Conservation (phyloP, 495 filamentous ascomycete genomes). For the Neurospora sp. region DNA sequence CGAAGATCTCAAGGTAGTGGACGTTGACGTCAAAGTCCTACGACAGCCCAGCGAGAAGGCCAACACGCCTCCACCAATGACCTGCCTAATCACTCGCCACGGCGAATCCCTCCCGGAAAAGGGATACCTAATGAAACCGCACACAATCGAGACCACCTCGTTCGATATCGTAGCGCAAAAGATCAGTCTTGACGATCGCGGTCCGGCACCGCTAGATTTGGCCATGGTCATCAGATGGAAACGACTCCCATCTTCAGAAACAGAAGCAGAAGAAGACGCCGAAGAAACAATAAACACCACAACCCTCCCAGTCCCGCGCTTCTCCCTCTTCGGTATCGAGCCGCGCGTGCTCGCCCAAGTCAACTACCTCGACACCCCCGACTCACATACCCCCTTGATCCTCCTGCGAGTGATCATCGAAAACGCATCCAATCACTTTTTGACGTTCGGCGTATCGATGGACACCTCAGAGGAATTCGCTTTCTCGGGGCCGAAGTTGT, state of each 20-base stretch:
- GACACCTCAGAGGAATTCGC: slow-evolving; percentile 88
- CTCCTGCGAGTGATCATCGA: slow-evolving; percentile 63
- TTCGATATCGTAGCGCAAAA: slow-evolving; percentile 69
- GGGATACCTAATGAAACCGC: slow-evolving; percentile 36
- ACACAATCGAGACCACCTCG: slow-evolving; percentile 56
- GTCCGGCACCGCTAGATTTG: slow-evolving; percentile 60
- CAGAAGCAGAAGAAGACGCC: background rate
- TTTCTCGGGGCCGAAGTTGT: slow-evolving; percentile 80
- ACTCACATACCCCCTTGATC: slow-evolving; percentile 14
- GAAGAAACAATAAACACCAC: slow-evolving; percentile 36
- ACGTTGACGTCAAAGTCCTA: slow-evolving; percentile 48
- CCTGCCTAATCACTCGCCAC: slow-evolving; percentile 8
- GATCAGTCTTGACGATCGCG: slow-evolving; percentile 65
- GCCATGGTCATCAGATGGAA: slow-evolving; percentile 70
- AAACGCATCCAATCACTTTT: slow-evolving; percentile 87
- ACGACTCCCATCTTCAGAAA: slow-evolving; percentile 23
- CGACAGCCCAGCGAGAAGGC: slow-evolving; percentile 17
- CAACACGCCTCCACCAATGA: slow-evolving; percentile 22
- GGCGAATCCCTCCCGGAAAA: slow-evolving; percentile 19
- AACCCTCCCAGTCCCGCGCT: slow-evolving; percentile 54
- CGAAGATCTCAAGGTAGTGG: slow-evolving; percentile 58
- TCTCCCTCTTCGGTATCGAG: slow-evolving; percentile 69
- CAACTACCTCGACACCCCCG: slow-evolving; percentile 25
- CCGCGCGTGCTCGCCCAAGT: slow-evolving; percentile 74
- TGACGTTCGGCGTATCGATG: slow-evolving; percentile 87